Evolutionary conservation across 2,329 filamentous ascomycete species (phyloP).

Genomic region (Ceratocystis cubensis): DNA sequence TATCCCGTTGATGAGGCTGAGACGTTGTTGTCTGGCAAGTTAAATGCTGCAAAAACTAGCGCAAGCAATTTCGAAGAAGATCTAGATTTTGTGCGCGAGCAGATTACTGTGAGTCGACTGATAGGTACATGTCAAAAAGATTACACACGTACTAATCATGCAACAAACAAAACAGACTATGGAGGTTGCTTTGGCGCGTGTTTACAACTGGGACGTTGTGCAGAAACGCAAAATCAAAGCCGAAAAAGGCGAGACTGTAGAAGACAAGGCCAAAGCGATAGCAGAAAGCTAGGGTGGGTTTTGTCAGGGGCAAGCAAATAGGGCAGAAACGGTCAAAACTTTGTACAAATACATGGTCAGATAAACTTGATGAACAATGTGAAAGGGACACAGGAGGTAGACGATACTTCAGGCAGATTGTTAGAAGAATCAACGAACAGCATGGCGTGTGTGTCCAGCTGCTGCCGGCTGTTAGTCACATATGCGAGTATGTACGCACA

Average conservation of each 20-base stretch:
- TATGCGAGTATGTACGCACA: neutral
- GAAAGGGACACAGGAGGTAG: neutral
- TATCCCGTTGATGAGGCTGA: conserved; percentile 86
- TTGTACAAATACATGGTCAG: conserved; percentile 4
- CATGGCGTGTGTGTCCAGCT: neutral
- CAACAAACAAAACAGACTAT: conserved; percentile 51
- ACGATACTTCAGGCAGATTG: neutral
- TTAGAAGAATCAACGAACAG: neutral
- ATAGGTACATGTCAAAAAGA: neutral
- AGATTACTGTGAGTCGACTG: conserved; percentile 64
- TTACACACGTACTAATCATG: neutral
- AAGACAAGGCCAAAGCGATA: conserved; percentile 31
- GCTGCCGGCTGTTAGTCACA: neutral
- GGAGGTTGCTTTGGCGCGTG: conserved; percentile 87
- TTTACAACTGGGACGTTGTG: conserved; percentile 99
- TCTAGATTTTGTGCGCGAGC: conserved; percentile 84
- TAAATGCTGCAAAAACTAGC: conserved; percentile 66
- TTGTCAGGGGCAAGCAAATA: too few species aligned
- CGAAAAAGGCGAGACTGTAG: conserved; percentile 41
- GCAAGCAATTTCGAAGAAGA: conserved; percentile 89
- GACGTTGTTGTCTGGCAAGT: conserved; percentile 61
- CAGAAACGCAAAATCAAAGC: conserved; percentile 84
- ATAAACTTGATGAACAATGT: neutral
- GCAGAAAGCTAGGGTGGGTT: conserved; percentile 22
- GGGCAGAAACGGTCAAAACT: neutral